A percentile compares a stretch with the other conserved stretches of the same genome.
These are phyloP conservation scores for Oxytropis ochrocephala DNA, from an alignment of 306 rosid genomes.

Conservation along the genomic window DNA sequence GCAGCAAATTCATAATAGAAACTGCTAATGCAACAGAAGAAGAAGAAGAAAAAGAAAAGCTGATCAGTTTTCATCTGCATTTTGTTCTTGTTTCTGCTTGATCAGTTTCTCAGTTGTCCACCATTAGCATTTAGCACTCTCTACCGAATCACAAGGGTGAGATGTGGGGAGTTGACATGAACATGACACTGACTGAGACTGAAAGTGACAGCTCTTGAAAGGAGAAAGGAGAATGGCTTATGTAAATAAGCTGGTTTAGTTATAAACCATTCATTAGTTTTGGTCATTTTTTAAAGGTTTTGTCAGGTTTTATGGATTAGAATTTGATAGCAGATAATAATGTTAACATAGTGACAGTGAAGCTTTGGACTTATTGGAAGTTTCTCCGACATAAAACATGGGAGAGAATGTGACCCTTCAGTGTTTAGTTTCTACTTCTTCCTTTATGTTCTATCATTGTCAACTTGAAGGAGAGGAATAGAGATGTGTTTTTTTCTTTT, in stretches of 20 bases:
- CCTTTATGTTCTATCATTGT: constrained; percentile 10
- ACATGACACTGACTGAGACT: constrained; percentile 17
- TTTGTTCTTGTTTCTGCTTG: constrained; percentile 18
- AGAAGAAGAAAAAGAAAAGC: constrained; percentile 24
- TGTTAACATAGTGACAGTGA: constrained; percentile 38
- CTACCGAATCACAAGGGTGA: constrained; percentile 17
- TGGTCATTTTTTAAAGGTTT: constrained; percentile 22
- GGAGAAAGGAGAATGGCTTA: constrained; percentile 39
- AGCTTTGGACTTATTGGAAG: constrained; percentile 67
- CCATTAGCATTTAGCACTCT: constrained; percentile 56
- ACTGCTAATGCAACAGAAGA: constrained; percentile 34
- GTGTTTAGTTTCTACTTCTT: neutral
- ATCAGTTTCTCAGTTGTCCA: constrained; percentile 30
- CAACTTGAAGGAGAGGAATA: constrained; percentile 36
- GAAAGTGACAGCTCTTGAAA: constrained; percentile 7
- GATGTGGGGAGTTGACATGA: neutral
- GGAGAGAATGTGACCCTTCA: constrained; percentile 67
- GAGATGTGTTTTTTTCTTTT: neutral
- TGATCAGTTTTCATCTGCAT: constrained; percentile 53
- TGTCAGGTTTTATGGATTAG: constrained; percentile 45
- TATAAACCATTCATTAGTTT: constrained; percentile 29
- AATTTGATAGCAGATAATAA: constrained; percentile 46
- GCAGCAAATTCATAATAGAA: constrained; percentile 22
- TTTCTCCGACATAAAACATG: constrained; percentile 89
- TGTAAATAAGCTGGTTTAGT: constrained; percentile 20